Conservation (phyloP, 441 rosid genomes). For the Eruca vesicaria region DNA sequence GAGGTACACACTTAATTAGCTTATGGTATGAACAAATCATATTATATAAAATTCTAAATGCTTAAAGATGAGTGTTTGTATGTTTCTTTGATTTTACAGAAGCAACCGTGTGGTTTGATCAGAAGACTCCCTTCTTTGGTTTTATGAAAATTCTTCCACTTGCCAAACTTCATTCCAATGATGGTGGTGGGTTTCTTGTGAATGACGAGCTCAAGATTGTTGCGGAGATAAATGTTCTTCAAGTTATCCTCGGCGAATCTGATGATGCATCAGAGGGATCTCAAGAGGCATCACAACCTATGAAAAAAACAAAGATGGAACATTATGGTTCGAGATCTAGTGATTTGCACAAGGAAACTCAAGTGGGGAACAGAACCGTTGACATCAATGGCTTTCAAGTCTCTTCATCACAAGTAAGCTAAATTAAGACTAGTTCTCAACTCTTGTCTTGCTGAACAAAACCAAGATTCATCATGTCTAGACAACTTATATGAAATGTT, state of each 20-base stretch:
- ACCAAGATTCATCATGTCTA: neutral
- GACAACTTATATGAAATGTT: neutral
- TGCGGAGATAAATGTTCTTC: neutral
- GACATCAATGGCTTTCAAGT: neutral
- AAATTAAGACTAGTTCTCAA: neutral
- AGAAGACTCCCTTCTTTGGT: neutral
- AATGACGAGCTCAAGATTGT: neutral
- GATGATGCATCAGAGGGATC: neutral
- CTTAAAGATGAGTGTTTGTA: too few relatives aligned
- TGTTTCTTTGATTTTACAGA: neutral
- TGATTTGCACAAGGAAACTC: neutral
- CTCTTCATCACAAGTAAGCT: neutral
- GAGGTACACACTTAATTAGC: neutral
- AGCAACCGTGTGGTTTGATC: neutral
- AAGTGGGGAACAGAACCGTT: neutral
- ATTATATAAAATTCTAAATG: neutral
- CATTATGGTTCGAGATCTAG: neutral
- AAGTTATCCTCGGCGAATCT: neutral
- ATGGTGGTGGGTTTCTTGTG: neutral
- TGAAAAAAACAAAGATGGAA: neutral
- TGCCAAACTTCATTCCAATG: neutral
- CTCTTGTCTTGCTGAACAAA: neutral
- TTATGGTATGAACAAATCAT: neutral
- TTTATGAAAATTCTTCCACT: neutral
- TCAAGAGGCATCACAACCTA: neutral